Conservation (phyloP, 495 filamentous ascomycete species). For the Talaromyces adpressus region DNA sequence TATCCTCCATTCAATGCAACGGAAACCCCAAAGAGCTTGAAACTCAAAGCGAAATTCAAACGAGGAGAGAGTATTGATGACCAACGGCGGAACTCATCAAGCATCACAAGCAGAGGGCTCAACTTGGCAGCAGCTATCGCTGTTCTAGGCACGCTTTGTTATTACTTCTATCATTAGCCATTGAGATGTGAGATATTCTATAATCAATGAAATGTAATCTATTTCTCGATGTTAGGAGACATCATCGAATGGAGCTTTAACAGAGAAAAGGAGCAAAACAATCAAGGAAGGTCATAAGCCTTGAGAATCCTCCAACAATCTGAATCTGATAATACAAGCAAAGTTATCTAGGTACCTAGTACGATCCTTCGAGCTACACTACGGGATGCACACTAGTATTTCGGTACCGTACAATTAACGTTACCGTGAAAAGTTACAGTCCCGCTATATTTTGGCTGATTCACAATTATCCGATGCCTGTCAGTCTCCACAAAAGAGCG, state of each 20-base stretch:
- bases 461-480: neutral
- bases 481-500: neutral
- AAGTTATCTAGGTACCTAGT: neutral
- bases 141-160: neutral
- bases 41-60: neutral
- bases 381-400: neutral
- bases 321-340: neutral
- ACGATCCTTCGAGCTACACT: neutral
- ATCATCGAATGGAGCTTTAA: neutral
- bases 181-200: neutral
- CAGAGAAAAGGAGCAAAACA: too few species aligned
- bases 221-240: neutral
- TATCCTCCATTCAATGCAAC: neutral
- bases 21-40: neutral
- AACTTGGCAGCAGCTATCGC: neutral
- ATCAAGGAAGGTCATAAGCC: too few species aligned
- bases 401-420: neutral
- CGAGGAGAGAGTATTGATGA: conserved; percentile 2
- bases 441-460: neutral
- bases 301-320: neutral
- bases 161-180: neutral
- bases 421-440: neutral
- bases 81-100: conserved; percentile 9
- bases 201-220: neutral
- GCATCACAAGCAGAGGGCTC: neutral